These are phyloP conservation scores for Globisporangium spinosum DNA, from an alignment of 352 stramenopile genomes.

Conservation along the genomic window DNA sequence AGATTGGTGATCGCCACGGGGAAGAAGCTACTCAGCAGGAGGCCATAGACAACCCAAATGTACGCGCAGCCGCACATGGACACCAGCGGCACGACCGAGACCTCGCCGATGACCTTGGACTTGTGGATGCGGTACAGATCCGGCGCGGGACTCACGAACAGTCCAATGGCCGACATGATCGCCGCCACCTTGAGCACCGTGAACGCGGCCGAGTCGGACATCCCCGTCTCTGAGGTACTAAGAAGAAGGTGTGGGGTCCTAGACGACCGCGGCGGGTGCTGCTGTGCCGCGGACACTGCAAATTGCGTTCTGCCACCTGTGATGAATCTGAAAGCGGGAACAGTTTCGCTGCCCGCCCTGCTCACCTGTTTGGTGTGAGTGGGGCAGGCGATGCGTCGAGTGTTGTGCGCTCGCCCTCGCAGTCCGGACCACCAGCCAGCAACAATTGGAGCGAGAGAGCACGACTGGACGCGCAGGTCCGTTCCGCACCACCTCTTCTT, in stretches of 20 bases:
- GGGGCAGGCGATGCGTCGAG: background rate
- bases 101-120: constrained; percentile 13
- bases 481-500: background rate
- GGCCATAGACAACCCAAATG: constrained; percentile 12
- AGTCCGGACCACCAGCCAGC: background rate
- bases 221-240: background rate
- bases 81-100: constrained; percentile 15
- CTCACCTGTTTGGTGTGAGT: background rate
- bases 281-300: background rate
- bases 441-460: background rate
- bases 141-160: constrained; percentile 12
- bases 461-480: background rate
- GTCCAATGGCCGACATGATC: constrained; percentile 6
- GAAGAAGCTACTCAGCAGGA: constrained; percentile 12
- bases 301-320: background rate
- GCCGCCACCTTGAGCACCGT: constrained; percentile 9
- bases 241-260: background rate
- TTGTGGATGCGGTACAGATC: constrained; percentile 13
- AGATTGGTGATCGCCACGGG: constrained; percentile 12
- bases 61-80: constrained; percentile 10
- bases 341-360: background rate
- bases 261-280: background rate
- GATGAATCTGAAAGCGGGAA: background rate
- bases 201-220: constrained; percentile 9
- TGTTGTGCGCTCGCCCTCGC: background rate